Conservation (phyloP, 1,139 yeast genomes). For the Suhomyces ambrosiae region DNA sequence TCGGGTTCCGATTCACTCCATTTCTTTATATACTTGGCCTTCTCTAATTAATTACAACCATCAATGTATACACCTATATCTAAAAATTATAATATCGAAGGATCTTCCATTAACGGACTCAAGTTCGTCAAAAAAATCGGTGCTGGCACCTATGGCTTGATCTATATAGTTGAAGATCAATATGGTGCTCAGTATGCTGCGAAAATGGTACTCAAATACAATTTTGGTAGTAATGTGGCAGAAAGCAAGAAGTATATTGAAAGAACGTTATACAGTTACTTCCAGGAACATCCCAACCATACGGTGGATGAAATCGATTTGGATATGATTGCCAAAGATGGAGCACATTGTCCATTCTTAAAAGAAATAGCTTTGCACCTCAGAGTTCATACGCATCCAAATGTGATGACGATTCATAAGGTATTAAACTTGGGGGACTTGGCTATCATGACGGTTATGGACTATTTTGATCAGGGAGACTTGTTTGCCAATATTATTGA, state of each 20-base stretch:
- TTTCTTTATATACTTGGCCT: background rate
- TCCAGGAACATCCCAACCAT: slow-evolving; percentile 23
- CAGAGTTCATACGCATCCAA: slow-evolving; percentile 75
- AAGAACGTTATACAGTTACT: slow-evolving; percentile 32
- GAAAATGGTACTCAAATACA: slow-evolving; percentile 65
- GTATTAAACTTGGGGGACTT: slow-evolving; percentile 61
- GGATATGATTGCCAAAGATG: slow-evolving; percentile 44
- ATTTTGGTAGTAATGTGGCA: slow-evolving; percentile 26
- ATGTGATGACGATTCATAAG: slow-evolving; percentile 72
- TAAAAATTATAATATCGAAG: slow-evolving; percentile 21
- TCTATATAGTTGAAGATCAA: slow-evolving; percentile 67
- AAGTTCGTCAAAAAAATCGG: slow-evolving; percentile 65
- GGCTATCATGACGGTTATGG: slow-evolving; percentile 74
- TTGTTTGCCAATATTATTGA: slow-evolving; percentile 80
- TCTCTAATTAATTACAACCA: background rate
- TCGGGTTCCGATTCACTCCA: no score
- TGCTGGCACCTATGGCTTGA: slow-evolving; percentile 87
- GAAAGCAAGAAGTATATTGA: slow-evolving; percentile 38
- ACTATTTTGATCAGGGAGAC: slow-evolving; percentile 81
- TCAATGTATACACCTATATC: background rate
- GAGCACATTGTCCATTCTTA: slow-evolving; percentile 48
- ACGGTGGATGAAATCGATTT: slow-evolving; percentile 39
- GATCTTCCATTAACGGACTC: slow-evolving; percentile 40
- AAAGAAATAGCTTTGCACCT: slow-evolving; percentile 76
- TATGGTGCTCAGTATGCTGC: slow-evolving; percentile 61